phyloP scores from a whole-genome alignment of 768 basidiomycete genomes.

The Boletus patriciae region DNA sequence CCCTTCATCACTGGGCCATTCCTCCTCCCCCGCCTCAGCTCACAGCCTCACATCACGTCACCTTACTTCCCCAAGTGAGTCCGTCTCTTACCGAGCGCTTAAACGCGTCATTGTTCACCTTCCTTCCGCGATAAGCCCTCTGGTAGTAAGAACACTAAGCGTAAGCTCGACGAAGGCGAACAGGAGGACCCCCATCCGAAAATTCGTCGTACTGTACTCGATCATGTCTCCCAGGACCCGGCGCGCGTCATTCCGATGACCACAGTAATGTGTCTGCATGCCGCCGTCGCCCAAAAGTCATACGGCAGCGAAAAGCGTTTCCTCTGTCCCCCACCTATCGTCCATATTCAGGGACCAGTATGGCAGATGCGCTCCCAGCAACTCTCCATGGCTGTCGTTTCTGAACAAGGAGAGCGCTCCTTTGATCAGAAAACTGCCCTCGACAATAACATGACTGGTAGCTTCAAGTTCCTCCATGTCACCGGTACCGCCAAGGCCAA shows the following conservation, averaged over 20 bases:
- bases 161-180: constrained; percentile 67
- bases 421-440: constrained; percentile 83
- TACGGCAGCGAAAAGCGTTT: constrained; percentile 96
- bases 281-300: constrained; percentile 93
- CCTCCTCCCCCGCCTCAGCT: constrained; percentile 33
- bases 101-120: constrained; percentile 28
- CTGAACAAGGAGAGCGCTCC: constrained; percentile 78
- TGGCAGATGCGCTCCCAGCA: constrained; percentile 81
- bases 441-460: constrained; percentile 81
- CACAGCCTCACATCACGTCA: constrained; percentile 27
- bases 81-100: constrained; percentile 28
- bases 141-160: constrained; percentile 56
- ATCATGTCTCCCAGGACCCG: constrained; percentile 76
- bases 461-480: constrained; percentile 91
- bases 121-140: constrained; percentile 27
- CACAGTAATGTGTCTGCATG: constrained; percentile 86
- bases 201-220: constrained; percentile 81
- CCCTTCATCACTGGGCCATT: constrained; percentile 42
- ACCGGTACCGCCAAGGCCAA: constrained; percentile 87
- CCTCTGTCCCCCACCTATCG: constrained; percentile 89
- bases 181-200: constrained; percentile 68
- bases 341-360: constrained; percentile 87
- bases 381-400: constrained; percentile 82
- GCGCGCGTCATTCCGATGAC: constrained; percentile 83
- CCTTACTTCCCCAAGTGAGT: constrained; percentile 43